phyloP scores from a whole-genome alignment of 1,139 yeast genomes.

The Nakaseomyces kungkrabaensis region DNA sequence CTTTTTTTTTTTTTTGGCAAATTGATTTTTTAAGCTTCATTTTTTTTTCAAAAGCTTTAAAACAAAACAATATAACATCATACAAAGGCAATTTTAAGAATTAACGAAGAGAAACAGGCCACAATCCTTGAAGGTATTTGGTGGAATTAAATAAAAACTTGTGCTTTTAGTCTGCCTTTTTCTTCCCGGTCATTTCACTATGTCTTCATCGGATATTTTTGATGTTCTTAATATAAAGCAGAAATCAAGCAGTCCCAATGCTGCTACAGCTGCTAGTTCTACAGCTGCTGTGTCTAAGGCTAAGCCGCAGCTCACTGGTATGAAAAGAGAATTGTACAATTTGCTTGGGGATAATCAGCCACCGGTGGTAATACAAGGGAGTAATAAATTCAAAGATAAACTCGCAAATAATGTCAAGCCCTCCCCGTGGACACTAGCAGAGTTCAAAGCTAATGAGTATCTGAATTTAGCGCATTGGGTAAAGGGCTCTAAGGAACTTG shows the following conservation, averaged over 20 bases:
- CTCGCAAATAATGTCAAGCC: slow-evolving; percentile 53
- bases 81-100: too few relatives aligned
- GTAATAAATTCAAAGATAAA: slow-evolving; percentile 54
- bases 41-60: neutral
- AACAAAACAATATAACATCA: too few relatives aligned
- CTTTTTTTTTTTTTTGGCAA: too few relatives aligned
- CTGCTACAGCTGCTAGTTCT: slow-evolving; percentile 17
- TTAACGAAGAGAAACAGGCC: too few relatives aligned
- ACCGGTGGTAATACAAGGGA: slow-evolving; percentile 54
- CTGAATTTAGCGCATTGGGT: slow-evolving; percentile 76
- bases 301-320: slow-evolving; percentile 53
- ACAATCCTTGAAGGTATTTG: too few relatives aligned
- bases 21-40: too few relatives aligned
- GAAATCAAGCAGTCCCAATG: slow-evolving; percentile 28
- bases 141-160: too few relatives aligned
- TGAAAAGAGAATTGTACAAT: slow-evolving; percentile 83
- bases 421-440: slow-evolving; percentile 70
- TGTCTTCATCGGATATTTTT: slow-evolving; percentile 54
- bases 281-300: slow-evolving; percentile 11
- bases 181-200: slow-evolving; percentile 5
- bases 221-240: slow-evolving; percentile 62
- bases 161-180: too few relatives aligned
- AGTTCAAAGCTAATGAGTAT: slow-evolving; percentile 49
- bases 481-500: slow-evolving; percentile 50
- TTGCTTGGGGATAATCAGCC: slow-evolving; percentile 90